A percentile compares a stretch with the other conserved stretches of the same genome.
phyloP scores from a whole-genome alignment of 2,329 filamentous ascomycete genomes.

The Aureobasidium leucospermi region DNA sequence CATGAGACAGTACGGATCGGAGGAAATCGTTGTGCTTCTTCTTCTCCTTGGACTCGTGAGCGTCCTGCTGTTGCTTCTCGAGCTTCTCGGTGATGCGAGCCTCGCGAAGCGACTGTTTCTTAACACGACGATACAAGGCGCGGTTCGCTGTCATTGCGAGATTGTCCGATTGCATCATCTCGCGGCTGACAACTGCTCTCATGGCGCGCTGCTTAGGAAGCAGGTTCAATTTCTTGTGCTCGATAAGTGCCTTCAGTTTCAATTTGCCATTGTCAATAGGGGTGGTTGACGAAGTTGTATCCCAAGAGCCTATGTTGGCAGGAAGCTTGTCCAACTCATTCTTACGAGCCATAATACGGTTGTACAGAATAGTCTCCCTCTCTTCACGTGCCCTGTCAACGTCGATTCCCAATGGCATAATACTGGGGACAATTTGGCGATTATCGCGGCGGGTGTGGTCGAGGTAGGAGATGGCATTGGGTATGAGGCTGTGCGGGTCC shows the following conservation, averaged over 20 bases:
- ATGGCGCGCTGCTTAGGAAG: constrained; percentile 81
- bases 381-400: constrained; percentile 79
- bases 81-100: constrained; percentile 97
- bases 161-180: constrained; percentile 94
- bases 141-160: constrained; percentile 96
- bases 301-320: constrained; percentile 81
- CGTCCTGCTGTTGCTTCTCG: constrained; percentile 97
- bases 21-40: constrained; percentile 94
- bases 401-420: constrained; percentile 84
- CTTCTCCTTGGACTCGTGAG: constrained; percentile 91
- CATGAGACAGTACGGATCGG: constrained; percentile 75
- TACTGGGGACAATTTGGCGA: constrained; percentile 73
- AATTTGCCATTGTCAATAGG: constrained; percentile 67
- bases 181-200: constrained; percentile 77
- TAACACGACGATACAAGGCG: constrained; percentile 81
- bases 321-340: constrained; percentile 75
- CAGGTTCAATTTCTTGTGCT: constrained; percentile 86
- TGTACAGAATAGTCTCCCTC: constrained; percentile 81
- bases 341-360: constrained; percentile 78
- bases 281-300: constrained; percentile 62
- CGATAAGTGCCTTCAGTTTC: constrained; percentile 85
- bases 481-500: constrained; percentile 58
- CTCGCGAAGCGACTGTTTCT: constrained; percentile 94
- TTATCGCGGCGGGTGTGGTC: constrained; percentile 71
- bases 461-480: constrained; percentile 63